Percentiles rank a stretch among this genome's conserved stretches.
Evolutionary conservation across 2,329 filamentous ascomycete species (phyloP).

Genomic region (Metarhizium guizhouense): DNA sequence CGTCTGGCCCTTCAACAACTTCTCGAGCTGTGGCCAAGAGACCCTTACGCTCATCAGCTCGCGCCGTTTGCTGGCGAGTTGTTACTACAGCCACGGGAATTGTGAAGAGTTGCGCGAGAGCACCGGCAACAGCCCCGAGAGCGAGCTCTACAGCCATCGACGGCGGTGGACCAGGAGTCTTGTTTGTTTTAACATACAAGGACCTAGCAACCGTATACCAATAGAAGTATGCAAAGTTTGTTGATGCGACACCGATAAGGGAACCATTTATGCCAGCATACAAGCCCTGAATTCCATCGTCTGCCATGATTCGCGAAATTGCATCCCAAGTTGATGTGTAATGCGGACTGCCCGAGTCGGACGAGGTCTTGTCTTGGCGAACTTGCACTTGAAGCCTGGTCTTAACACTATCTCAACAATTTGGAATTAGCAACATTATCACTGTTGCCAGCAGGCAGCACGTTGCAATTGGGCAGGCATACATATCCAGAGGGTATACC

Average conservation of each 20-base stretch:
- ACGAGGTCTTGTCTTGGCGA: slow-evolving; percentile 42
- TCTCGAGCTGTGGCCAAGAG: slow-evolving; percentile 81
- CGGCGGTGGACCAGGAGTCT: slow-evolving; percentile 41
- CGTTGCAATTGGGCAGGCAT: slow-evolving; percentile 27
- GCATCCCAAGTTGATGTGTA: slow-evolving; percentile 87
- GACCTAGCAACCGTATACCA: slow-evolving; percentile 89
- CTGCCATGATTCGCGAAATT: slow-evolving; percentile 70
- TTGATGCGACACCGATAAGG: slow-evolving; percentile 85
- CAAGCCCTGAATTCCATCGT: slow-evolving; percentile 72
- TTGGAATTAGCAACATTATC: background rate
- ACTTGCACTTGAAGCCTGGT: slow-evolving; percentile 93
- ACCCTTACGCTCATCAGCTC: slow-evolving; percentile 74
- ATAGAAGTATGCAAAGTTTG: slow-evolving; percentile 99
- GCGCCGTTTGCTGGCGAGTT: slow-evolving; percentile 90
- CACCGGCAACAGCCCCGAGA: slow-evolving; percentile 80
- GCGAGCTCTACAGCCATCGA: slow-evolving; percentile 75
- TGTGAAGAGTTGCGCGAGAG: slow-evolving; percentile 88
- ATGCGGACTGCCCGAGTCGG: slow-evolving; percentile 48
- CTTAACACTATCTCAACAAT: slow-evolving; percentile 60
- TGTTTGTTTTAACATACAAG: slow-evolving; percentile 60
- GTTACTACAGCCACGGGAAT: slow-evolving; percentile 95
- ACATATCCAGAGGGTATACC: slow-evolving; percentile 97
- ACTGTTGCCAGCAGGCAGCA: background rate
- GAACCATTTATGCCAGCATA: slow-evolving; percentile 85
- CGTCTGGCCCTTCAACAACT: slow-evolving; percentile 84